Evolutionary conservation across 139 green algal species (phyloP).

Genomic region (Asterochloris sp.): DNA sequence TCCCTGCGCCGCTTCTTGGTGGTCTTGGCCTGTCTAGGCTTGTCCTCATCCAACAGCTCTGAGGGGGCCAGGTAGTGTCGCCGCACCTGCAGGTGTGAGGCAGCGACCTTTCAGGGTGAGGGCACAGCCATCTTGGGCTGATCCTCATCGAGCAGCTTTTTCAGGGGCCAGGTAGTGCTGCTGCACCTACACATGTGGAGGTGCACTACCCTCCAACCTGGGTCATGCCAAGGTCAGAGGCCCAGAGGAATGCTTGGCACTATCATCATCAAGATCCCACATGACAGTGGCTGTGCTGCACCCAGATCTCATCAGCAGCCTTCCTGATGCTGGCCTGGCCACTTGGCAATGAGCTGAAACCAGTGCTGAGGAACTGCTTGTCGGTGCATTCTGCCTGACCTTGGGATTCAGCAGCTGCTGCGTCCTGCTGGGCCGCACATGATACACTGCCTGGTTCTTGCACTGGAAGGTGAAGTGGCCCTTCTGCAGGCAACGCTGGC

Average conservation of each 20-base stretch:
- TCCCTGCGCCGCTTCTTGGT: slow-evolving; percentile 13
- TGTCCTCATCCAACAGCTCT: slow-evolving; percentile 45
- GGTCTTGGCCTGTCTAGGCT: slow-evolving; percentile 18
- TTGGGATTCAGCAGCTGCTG: slow-evolving; percentile 70
- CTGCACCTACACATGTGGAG: neutral
- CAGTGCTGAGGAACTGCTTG: no score
- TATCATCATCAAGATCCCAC: neutral
- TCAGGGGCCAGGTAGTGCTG: slow-evolving; percentile 44
- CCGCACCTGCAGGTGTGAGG: slow-evolving; percentile 19
- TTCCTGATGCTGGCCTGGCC: neutral
- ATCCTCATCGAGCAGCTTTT: slow-evolving; percentile 45
- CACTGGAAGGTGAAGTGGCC: slow-evolving; percentile 79
- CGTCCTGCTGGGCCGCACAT: slow-evolving; percentile 52
- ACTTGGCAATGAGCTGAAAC: no score
- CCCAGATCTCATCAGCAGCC: neutral
- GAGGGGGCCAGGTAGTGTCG: slow-evolving; percentile 45
- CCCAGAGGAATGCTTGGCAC: neutral
- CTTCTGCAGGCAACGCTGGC: slow-evolving; percentile 45
- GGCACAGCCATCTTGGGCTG: slow-evolving; percentile 19
- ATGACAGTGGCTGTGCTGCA: neutral
- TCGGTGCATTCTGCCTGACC: slow-evolving; percentile 9
- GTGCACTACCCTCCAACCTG: neutral
- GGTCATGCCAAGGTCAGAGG: neutral
- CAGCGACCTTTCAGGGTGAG: neutral
- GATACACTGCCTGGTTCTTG: slow-evolving; percentile 61